These are phyloP conservation scores for Syzygium syzygioides DNA, from an alignment of 441 rosid genomes.

Conservation along the genomic window DNA sequence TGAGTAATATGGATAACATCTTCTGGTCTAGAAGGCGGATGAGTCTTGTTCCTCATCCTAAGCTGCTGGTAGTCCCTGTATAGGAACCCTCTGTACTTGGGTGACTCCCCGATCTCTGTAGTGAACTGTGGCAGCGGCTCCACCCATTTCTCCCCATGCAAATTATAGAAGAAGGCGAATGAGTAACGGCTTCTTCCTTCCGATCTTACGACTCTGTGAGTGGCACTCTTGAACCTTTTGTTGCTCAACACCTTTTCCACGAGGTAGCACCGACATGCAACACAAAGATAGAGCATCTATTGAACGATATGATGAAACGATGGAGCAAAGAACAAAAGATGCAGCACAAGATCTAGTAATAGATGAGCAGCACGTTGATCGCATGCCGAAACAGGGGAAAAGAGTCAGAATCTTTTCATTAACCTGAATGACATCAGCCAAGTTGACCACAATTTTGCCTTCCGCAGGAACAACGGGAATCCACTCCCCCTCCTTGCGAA, in stretches of 20 bases:
- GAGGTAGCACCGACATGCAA: not conserved
- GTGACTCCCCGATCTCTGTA: slow-evolving; percentile 27
- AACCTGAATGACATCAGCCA: slow-evolving; percentile 48
- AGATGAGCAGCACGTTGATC: not conserved
- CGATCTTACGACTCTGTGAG: slow-evolving; percentile 41
- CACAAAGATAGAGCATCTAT: not conserved
- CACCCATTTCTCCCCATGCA: slow-evolving; percentile 42
- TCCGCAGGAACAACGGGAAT: slow-evolving; percentile 26
- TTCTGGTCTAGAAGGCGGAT: slow-evolving; percentile 35
- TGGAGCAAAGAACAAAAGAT: not conserved
- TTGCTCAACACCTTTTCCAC: slow-evolving; percentile 38
- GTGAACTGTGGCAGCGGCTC: slow-evolving; percentile 40
- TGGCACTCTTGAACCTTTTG: slow-evolving; percentile 41
- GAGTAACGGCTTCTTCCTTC: slow-evolving; percentile 28
- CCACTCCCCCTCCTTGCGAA: slow-evolving; percentile 32
- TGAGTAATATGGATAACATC: slow-evolving; percentile 38
- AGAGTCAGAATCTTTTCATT: not conserved
- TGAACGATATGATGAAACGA: not conserved
- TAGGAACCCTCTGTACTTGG: slow-evolving; percentile 31
- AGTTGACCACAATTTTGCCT: slow-evolving; percentile 31
- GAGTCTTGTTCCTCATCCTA: slow-evolving; percentile 43
- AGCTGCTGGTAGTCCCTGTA: slow-evolving; percentile 29
- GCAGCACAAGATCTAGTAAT: not conserved
- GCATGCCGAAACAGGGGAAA: not conserved
- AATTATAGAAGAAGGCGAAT: slow-evolving; percentile 38